Base-by-base conservation (phyloP, 768 basidiomycete species). In the Porpolomopsis calyptriformis region DNA sequence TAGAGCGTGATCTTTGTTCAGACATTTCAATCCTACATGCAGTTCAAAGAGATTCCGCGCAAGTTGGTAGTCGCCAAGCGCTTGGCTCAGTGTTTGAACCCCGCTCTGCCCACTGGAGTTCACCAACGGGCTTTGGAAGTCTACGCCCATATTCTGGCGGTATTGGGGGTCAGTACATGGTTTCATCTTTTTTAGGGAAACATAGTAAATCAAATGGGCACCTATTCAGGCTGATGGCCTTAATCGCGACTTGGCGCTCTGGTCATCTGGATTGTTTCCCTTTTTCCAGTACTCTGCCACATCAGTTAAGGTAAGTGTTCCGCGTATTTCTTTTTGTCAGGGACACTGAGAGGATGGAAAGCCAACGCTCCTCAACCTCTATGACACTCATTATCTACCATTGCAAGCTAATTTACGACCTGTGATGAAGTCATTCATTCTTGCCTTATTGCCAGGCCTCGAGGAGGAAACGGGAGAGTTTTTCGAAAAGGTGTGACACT, bases 251-350 rank as follows among this genome's bases (percentile, higher is more conserved):
- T 71, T 99, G 2, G 73, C 85, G 3, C 69, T 97, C 16, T 99
- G 96, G 96, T 91, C 90, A 0, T 83, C 91, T 3, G 96, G 96
- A 5, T 64, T 99, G 4, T 97, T 99, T 61, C 96, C 96, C 0
- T 98, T 98, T 77, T 97, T 98, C 56, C 91, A 97, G 65, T 98
- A 91, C 62, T 91, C 96, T 8, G 85, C 94, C n/a, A 98, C 93
- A n/a, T 92, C 92, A 16, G 92, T 97, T 48, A 90, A 90, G 74
- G 90, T 86, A 52, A 42, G 65, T 48, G 23, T 34, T 41, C 25
- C 19, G 9, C 36, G 16, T 35, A n/a, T 33, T n/a, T 18, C 33
- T 20, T 50, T 33, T 19, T 25, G 18, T 34, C 49, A 43, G 20
- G 14, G 14, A 7, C 43, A 26, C 49, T 51, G 18, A 44, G 11